phyloP scores from a whole-genome alignment of 2,329 filamentous ascomycete species.

The Alternaria brassicae region DNA sequence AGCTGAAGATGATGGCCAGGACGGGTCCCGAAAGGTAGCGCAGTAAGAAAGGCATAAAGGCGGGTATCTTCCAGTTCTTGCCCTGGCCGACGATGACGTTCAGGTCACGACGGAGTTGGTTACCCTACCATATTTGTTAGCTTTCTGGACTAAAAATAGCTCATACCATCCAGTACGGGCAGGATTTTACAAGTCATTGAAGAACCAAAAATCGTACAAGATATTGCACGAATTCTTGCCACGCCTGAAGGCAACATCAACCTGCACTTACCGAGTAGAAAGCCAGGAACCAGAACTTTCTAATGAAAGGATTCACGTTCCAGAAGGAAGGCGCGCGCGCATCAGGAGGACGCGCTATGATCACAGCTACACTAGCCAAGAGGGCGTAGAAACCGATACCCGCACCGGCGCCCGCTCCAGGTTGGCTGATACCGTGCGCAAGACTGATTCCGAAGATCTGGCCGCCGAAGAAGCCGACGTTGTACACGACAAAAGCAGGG shows the following conservation, averaged over 20 bases:
- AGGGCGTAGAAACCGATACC: slow-evolving; percentile 62
- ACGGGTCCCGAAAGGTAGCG: slow-evolving; percentile 45
- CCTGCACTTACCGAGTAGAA: too few species aligned
- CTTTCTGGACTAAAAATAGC: too few species aligned
- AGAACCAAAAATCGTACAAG: too few species aligned
- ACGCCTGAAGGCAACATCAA: too few species aligned
- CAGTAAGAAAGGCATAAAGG: slow-evolving; percentile 58
- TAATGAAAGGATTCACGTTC: slow-evolving; percentile 47
- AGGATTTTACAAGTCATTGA: too few species aligned
- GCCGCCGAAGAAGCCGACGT: slow-evolving; percentile 61
- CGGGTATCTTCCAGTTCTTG: slow-evolving; percentile 64
- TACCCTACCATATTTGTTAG: too few species aligned
- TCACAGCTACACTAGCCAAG: slow-evolving; percentile 50
- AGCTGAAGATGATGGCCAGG: slow-evolving; percentile 46
- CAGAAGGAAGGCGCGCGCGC: slow-evolving; percentile 54
- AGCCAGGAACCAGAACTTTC: slow-evolving; percentile 61
- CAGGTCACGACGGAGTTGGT: slow-evolving; percentile 62
- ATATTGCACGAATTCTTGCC: too few species aligned
- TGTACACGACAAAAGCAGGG: slow-evolving; percentile 56
- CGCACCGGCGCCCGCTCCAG: slow-evolving; percentile 58
- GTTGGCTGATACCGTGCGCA: slow-evolving; percentile 55
- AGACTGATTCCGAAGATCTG: slow-evolving; percentile 61
- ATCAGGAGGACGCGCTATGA: slow-evolving; percentile 55
- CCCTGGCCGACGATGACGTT: slow-evolving; percentile 62
- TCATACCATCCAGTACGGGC: too few species aligned